Base-by-base conservation (phyloP, 495 filamentous ascomycete species). In the Aspergillus kassunensis region DNA sequence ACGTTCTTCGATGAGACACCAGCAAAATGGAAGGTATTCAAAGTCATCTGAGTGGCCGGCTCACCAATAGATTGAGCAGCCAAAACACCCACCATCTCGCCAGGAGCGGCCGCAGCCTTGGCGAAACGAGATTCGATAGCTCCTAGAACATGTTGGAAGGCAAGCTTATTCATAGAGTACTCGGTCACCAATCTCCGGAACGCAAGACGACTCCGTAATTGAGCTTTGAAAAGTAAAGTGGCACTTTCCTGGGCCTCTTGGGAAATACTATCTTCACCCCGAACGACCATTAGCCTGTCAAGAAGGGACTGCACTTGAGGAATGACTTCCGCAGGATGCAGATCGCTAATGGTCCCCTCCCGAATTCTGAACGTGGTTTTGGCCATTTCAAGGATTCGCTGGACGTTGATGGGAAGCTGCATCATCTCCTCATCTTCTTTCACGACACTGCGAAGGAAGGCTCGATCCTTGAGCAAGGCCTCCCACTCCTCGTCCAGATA, bases 1-100 rank as follows among this genome's bases (percentile, higher is more conserved):
- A 97, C 90, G 78, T 97, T 99, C 84, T 99, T 99, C 19, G 93
- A 96, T 1, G 95, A 95, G 36, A 98, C 90, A 95, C 93, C 93
- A 69, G 93, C 90, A 72, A 99, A 97, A 80, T 99, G 93, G 85
- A 99, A 99, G 23, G 93, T 99, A 71, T 99, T 99, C 41, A 99
- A 70, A 0, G 93, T 99, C 93, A 99, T 99, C 74, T 99, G 93
- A 2, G 93, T 99, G 37, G 93, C 93, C 16, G 93, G 93, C 68
- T 99, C 93, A 76, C 93, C 93, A 68, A 99, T 97, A 21, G 91
- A 97, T 71, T 99, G 93, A 10, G 93, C 93, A 49, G 93, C 93
- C 61, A 99, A 79, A 27, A 97, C 95, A 67, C 93, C 93, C 48
- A 97, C 95, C 93, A 99, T 99, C 68, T 99, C 93, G 57, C 93